Evolutionary conservation across 345 rosid species (phyloP), one percentile per base, ranked within the genome.

Genomic region (Salix caprea): DNA sequence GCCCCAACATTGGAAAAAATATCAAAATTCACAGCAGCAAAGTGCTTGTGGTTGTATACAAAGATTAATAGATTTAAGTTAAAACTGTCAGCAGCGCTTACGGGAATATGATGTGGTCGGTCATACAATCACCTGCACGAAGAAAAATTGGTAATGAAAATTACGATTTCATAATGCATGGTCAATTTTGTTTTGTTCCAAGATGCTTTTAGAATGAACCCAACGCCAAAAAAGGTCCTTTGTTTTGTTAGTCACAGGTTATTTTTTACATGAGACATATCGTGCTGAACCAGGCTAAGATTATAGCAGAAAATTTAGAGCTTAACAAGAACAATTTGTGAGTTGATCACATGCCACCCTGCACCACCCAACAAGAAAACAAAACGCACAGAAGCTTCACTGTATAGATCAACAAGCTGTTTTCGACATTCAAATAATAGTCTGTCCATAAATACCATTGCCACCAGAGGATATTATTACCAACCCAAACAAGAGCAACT

Each of bases 81-180:
- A 44, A 60, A 42, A 15, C 30, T 23, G 23, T 69, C 52, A 11
- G n/a, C 36, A 2, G 32, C 24, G 4, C 14, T 3, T 6, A 71
- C 80, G 34, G n/a, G 72, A 10, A n/a, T 61, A 18, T 15, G 75
- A 50, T 70, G 48, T 46, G 39, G 50, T 65, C 34, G 39, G 50
- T 24, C 36, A 34, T 70, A 60, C 18, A 60, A 70, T 58, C n/a
- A 61, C 50, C 74, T 70, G 52, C 74, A 65, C 70, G 67, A 67
- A 39, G 54, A 13, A 34, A 2, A 54, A 54, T 23, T 5, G 2
- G 37, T 30, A 67, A 2, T 62, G 23, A 2, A 12, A 61, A 28
- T 0, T 3, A 14, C 8, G 23, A 69, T 16, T 7, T 7, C 7
- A 56, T 56, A 8, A 6, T 56, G 61, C n/a, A 19, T 19, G 61